These are phyloP conservation scores for Posidonia oceanica DNA, from an alignment of 116 monocot species.

Conservation along the genomic window DNA sequence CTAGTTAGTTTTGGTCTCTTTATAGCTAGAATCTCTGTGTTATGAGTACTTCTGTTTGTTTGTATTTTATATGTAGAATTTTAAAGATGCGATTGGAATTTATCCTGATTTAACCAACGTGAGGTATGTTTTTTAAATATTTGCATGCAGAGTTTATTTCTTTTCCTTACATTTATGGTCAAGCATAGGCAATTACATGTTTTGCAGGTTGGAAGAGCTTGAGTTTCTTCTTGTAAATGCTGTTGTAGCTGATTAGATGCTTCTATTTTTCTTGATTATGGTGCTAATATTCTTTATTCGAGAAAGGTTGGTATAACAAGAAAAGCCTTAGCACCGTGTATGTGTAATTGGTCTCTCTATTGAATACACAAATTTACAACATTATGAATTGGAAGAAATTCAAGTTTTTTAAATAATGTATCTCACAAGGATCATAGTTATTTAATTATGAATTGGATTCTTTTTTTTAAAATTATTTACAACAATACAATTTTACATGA, in stretches of 20 bases:
- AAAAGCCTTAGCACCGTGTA: no score
- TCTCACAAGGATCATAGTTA: no score
- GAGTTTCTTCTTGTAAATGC: conserved; percentile 36
- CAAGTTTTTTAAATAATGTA: no score
- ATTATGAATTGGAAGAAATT: no score
- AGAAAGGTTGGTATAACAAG: no score
- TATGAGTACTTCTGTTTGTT: not conserved
- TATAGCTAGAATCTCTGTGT: not conserved
- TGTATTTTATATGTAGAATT: conserved; percentile 43
- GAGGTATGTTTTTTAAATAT: conserved; percentile 40
- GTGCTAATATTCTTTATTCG: not conserved
- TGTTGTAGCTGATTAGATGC: conserved; percentile 4
- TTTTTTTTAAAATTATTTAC: no score
- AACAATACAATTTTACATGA: no score
- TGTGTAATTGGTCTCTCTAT: no score
- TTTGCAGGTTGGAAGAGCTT: conserved; percentile 75
- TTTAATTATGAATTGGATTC: no score
- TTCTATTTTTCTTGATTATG: not conserved
- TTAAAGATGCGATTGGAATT: conserved; percentile 73
- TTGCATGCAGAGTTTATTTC: conserved; percentile 13
- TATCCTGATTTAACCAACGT: conserved; percentile 76
- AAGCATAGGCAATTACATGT: not conserved
- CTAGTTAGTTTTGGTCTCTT: not conserved
- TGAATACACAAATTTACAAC: no score
- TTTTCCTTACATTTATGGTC: conserved; percentile 4